Evolutionary conservation across 331 rosid genomes (phyloP).

Genomic region (Spiraea crenata): DNA sequence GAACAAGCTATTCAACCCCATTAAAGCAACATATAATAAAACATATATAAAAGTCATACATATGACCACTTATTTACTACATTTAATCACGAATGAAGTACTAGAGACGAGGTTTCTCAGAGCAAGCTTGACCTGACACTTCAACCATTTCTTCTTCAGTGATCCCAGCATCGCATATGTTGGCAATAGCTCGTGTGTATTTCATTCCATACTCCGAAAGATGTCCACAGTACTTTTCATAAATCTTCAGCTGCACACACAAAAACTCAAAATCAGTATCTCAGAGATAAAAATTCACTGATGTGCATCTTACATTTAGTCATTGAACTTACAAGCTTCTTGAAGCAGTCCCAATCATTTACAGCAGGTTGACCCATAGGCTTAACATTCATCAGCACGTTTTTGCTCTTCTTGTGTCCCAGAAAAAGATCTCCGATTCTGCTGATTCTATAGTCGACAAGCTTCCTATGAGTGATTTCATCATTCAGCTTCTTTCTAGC

Average conservation of each 20-base stretch:
- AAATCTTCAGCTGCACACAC: slow-evolving; percentile 41
- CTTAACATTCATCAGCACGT: slow-evolving; percentile 34
- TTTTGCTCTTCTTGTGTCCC: slow-evolving; percentile 34
- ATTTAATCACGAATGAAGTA: not conserved
- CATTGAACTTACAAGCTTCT: slow-evolving; percentile 38
- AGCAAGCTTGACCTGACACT: slow-evolving; percentile 46
- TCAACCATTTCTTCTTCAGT: slow-evolving; percentile 30
- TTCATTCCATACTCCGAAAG: slow-evolving; percentile 58
- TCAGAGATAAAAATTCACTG: not conserved
- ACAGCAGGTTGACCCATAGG: slow-evolving; percentile 53
- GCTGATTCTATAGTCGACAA: slow-evolving; percentile 31
- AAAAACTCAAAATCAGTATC: not conserved
- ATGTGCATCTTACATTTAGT: too few relatives aligned
- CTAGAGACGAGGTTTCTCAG: not conserved
- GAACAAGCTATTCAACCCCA: not conserved
- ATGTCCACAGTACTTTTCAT: slow-evolving; percentile 51
- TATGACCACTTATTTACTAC: not conserved
- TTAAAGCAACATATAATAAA: too few relatives aligned
- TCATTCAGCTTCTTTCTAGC: slow-evolving; percentile 34
- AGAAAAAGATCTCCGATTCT: slow-evolving; percentile 40
- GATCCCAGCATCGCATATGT: slow-evolving; percentile 65
- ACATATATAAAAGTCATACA: too few relatives aligned
- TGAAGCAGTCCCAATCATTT: slow-evolving; percentile 69
- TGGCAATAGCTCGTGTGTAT: slow-evolving; percentile 58
- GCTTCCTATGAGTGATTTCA: slow-evolving; percentile 41